Conservation (phyloP, 2,329 filamentous ascomycete species). For the Cladosporium sp. region DNA sequence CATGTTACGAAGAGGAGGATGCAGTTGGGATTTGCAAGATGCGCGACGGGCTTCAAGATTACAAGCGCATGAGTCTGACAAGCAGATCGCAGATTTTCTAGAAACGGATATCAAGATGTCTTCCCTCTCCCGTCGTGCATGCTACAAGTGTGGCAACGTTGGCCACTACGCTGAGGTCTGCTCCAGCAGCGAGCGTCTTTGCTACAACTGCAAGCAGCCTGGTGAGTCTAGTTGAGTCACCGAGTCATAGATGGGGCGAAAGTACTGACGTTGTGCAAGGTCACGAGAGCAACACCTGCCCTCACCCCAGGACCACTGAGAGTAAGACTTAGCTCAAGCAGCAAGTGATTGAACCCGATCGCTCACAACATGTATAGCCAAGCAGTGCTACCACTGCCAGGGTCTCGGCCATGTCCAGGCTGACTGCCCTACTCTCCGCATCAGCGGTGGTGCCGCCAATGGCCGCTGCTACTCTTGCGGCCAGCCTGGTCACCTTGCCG, state of each 20-base stretch:
- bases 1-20: neutral
- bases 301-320: slow-evolving; percentile 92
- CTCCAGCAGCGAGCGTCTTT: slow-evolving; percentile 95
- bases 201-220: slow-evolving; percentile 99
- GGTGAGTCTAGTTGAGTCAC: slow-evolving; percentile 48
- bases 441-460: slow-evolving; percentile 74
- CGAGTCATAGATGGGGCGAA: slow-evolving; percentile 25
- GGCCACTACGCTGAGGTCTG: slow-evolving; percentile 74
- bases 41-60: neutral
- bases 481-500: slow-evolving; percentile 85
- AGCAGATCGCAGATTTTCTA: slow-evolving; percentile 8
- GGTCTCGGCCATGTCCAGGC: slow-evolving; percentile 97
- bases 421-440: slow-evolving; percentile 91
- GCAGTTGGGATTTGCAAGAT: neutral
- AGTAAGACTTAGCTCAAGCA: slow-evolving; percentile 46
- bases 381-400: slow-evolving; percentile 99
- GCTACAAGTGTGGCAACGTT: slow-evolving; percentile 52
- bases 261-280: slow-evolving; percentile 45
- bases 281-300: slow-evolving; percentile 97
- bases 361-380: slow-evolving; percentile 53
- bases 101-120: slow-evolving; percentile 14
- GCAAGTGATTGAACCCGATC: neutral
- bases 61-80: slow-evolving; percentile 2
- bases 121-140: slow-evolving; percentile 50
- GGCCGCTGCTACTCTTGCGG: slow-evolving; percentile 97